A percentile compares a stretch with the other conserved stretches of the same genome.
phyloP scores from a whole-genome alignment of 2,329 filamentous ascomycete genomes.

The Lizonia empirigonia region DNA sequence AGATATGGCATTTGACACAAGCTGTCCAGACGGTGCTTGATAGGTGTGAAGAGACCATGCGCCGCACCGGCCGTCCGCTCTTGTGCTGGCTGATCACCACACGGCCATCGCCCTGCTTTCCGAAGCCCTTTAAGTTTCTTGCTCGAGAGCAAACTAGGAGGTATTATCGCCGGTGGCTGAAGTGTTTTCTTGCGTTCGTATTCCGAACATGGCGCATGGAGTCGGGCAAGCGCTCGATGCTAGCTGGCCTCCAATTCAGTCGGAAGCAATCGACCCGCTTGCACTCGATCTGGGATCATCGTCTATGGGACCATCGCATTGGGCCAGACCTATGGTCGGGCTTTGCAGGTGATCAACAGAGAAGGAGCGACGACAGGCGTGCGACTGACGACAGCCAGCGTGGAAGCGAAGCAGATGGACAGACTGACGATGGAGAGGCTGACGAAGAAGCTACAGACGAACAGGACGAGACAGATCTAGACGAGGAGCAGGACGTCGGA shows the following conservation, averaged over 20 bases:
- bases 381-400: slow-evolving; percentile 1
- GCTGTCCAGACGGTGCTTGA: slow-evolving; percentile 3
- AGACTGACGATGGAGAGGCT: not conserved
- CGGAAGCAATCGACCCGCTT: not conserved
- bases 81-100: slow-evolving; percentile 7
- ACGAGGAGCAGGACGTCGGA: not conserved
- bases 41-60: slow-evolving; percentile 6
- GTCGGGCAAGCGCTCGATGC: not conserved
- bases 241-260: not conserved
- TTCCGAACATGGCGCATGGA: slow-evolving; percentile 2
- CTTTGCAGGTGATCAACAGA: slow-evolving; percentile 1
- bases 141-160: slow-evolving; percentile 1
- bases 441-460: slow-evolving; percentile 1
- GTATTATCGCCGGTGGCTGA: slow-evolving; percentile 6
- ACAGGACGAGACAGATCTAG: not conserved
- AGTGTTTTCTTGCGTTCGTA: slow-evolving; percentile 1
- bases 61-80: not conserved
- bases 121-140: slow-evolving; percentile 7
- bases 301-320: not conserved
- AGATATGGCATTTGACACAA: slow-evolving; percentile 10
- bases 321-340: not conserved
- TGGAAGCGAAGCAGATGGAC: not conserved
- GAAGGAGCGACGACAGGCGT: not conserved
- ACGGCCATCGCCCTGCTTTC: slow-evolving; percentile 2
- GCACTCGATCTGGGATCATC: slow-evolving; percentile 1